Evolutionary conservation across 225 moss, liverwort and hornwort genomes (phyloP).

Genomic region (Rhytidiadelphus loreus): DNA sequence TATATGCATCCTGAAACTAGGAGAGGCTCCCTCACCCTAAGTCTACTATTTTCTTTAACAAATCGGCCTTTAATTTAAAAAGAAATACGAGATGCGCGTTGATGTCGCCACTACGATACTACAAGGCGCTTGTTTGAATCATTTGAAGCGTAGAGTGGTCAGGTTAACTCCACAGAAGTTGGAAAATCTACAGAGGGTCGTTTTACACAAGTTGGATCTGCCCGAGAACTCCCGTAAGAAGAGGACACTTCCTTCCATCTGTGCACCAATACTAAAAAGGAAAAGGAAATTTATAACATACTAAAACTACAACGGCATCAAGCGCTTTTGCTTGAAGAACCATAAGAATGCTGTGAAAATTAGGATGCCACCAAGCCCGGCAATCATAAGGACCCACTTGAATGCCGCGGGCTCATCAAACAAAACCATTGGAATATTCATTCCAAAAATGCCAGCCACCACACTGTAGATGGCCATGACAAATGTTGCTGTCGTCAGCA

Average conservation of each 20-base stretch:
- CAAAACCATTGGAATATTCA: slow-evolving; percentile 82
- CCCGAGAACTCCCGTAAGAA: background rate
- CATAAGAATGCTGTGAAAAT: slow-evolving; percentile 71
- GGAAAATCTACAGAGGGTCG: background rate
- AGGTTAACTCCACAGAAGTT: background rate
- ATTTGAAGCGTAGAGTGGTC: background rate
- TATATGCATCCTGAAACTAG: background rate
- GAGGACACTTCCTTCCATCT: background rate
- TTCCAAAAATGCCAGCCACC: slow-evolving; percentile 95
- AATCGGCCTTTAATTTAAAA: background rate
- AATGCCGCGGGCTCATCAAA: slow-evolving; percentile 85
- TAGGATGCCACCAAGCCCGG: slow-evolving; percentile 49
- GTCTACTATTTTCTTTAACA: background rate
- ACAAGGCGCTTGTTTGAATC: slow-evolving; percentile 1
- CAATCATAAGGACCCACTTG: slow-evolving; percentile 83
- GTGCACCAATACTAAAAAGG: background rate
- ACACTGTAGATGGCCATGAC: slow-evolving; percentile 81
- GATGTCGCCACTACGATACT: background rate
- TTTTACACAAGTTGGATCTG: background rate
- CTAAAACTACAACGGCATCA: slow-evolving; percentile 54
- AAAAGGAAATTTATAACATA: background rate
- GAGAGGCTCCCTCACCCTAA: background rate
- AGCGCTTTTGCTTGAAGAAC: slow-evolving; percentile 84
- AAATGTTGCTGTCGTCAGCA: slow-evolving; percentile 95
- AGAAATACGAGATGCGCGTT: background rate